These are phyloP conservation scores for Verticillium dahliae DNA, from an alignment of 2,329 filamentous ascomycete species.

Conservation along the genomic window DNA sequence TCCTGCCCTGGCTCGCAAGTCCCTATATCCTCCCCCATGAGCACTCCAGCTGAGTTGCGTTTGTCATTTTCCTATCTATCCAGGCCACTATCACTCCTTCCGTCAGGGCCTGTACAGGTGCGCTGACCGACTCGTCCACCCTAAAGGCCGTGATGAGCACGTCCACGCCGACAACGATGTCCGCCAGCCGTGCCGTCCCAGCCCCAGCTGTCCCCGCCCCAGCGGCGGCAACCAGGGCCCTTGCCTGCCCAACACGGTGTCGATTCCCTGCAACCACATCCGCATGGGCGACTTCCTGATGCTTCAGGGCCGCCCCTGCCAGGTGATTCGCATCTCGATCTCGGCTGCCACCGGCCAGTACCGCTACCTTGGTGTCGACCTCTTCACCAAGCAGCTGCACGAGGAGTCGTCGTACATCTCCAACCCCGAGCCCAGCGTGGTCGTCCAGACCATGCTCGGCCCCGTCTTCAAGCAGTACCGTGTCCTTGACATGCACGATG, in stretches of 20 bases:
- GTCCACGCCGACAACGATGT: slow-evolving; percentile 35
- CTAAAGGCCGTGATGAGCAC: slow-evolving; percentile 35
- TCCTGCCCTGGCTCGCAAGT: background rate
- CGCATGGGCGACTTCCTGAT: slow-evolving; percentile 98
- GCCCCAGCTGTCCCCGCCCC: slow-evolving; percentile 22
- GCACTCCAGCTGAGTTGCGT: slow-evolving; percentile 12
- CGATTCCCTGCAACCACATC: slow-evolving; percentile 99
- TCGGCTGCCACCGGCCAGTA: slow-evolving; percentile 97
- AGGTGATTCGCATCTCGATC: slow-evolving; percentile 99
- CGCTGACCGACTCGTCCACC: slow-evolving; percentile 47
- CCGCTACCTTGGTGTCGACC: slow-evolving; percentile 98
- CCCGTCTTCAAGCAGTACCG: slow-evolving; percentile 99
- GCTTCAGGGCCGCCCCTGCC: slow-evolving; percentile 97
- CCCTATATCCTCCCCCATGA: slow-evolving; percentile 7
- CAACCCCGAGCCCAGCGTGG: slow-evolving; percentile 91
- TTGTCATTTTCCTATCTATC: background rate
- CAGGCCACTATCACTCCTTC: slow-evolving; percentile 55
- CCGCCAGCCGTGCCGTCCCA: slow-evolving; percentile 32
- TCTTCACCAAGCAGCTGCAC: slow-evolving; percentile 99
- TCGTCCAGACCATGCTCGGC: slow-evolving; percentile 99
- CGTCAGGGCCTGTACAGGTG: slow-evolving; percentile 50
- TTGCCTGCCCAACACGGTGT: slow-evolving; percentile 72
- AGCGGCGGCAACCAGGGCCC: slow-evolving; percentile 19
- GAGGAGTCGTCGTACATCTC: slow-evolving; percentile 98
- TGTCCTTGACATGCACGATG: slow-evolving; percentile 92